Evolutionary conservation across 352 stramenopile species (phyloP), one percentile per base, ranked within the genome.

Genomic region (Globisporangium mamillatum): DNA sequence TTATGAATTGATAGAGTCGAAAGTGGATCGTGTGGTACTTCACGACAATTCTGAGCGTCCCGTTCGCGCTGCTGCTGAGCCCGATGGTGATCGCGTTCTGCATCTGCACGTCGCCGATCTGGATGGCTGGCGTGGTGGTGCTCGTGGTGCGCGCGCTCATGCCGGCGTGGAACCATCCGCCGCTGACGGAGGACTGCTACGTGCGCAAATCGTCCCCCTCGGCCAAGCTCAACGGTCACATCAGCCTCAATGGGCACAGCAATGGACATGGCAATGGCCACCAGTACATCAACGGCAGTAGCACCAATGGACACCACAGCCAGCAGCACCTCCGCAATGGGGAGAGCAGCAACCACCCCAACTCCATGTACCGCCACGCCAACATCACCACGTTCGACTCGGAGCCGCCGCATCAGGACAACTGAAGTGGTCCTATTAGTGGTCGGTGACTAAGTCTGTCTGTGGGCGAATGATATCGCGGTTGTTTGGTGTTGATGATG

Each of bases 41-140:
- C 36, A 91, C 86, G 20, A 74, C 80, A 16, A 68, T 88, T 48
- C 66, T 94, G 25, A 90, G 79, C 73, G 77, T 93, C 58, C 86
- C 86, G n/a, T 84, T 93, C 48, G 79, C 81, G 41, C 75, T 92
- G 73, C 64, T 93, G 10, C 64, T 90, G 64, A 92, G 86, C 63
- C 86, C 86, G 18, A 89, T 94, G 77, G 46, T 90, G 44, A 94
- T 94, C 60, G 85, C 86, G 32, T 71, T 92, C 60, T 80, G 70
- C 56, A 90, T 94, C 63, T 93, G 76, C 69, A 92, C 83, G 44
- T 92, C 86, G 44, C 86, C 86, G 10, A 85, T 94, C 63, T 94
- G 86, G 86, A 69, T 89, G 57, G 75, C 82, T 36, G 84, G 75
- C 2, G 68, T 91, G 18, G 66, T 75, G 1, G 81, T 90, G 65